Evolutionary conservation across 192 early-diverging fungal species (phyloP).

Genomic region (Ramicandelaber brevisporus): DNA sequence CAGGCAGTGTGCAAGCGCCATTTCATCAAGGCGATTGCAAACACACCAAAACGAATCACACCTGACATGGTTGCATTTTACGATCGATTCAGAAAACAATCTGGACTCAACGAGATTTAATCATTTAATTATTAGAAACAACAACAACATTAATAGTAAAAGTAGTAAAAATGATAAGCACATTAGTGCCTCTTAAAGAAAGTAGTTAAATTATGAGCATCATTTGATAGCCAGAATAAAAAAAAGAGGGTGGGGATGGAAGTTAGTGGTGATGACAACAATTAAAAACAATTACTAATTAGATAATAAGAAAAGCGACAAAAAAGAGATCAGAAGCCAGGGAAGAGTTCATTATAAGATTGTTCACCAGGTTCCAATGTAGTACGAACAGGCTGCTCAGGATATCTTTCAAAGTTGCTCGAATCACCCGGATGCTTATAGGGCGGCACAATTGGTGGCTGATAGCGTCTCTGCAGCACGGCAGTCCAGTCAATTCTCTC

Average conservation of each 20-base stretch:
- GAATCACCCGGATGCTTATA: conserved; percentile 66
- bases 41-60: neutral
- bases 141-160: too few species aligned
- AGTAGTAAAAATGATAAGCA: too few species aligned
- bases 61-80: conserved; percentile 82
- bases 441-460: conserved; percentile 68
- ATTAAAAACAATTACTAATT: too few species aligned
- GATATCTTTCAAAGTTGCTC: conserved; percentile 85
- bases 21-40: conserved; percentile 30
- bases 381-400: conserved; percentile 46
- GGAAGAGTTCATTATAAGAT: conserved; percentile 58
- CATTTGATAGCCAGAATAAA: too few species aligned
- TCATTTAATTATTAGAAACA: too few species aligned
- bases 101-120: too few species aligned
- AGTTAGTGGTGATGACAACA: too few species aligned
- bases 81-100: conserved; percentile 32
- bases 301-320: conserved; percentile 1
- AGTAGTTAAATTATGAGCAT: too few species aligned
- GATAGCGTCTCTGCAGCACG: conserved; percentile 45
- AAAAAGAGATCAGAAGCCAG: conserved; percentile 29
- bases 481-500: conserved; percentile 76
- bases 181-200: too few species aligned
- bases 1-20: conserved; percentile 23
- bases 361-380: conserved; percentile 26
- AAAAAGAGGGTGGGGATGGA: too few species aligned